Evolutionary conservation across 108 stramenopile genomes (phyloP), one percentile per base, ranked within the genome.

Genomic region (Fistulifera solaris): DNA sequence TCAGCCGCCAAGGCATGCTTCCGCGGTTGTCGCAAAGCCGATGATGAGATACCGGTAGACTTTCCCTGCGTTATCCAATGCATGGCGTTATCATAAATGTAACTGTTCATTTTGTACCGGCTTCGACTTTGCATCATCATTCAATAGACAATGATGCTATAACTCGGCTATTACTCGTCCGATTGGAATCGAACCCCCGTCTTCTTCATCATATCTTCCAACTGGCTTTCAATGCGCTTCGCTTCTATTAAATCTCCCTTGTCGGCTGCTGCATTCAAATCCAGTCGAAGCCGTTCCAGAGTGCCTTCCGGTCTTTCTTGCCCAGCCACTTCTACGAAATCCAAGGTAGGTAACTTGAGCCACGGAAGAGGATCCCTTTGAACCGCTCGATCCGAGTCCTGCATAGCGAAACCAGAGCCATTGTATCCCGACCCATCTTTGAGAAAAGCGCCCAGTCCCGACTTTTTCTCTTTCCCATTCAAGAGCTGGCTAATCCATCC

Each of bases 301-400:
- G 31, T 35, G 8, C 31, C 31, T 35, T 35, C 6, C 31, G 8
- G 3, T 35, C 8, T 35, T 43, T 66, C 17, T 66, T 83, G 85
- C 24, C 85, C 85, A 12, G 81, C 81, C 16, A 87, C 85, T 58
- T 87, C 79, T 4, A 87, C 85, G 76, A 73, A 87, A 49, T 82
- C 79, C 26, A 87, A 66, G 22, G 65, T 40, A 13, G 85, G 85
- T 42, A 87, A 60, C 55, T 76, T 76, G 46, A 87, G 54, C 85
- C 85, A 87, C 1, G 81, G 85, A 44, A 85, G 46, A n/a, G 77
- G 80, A 74, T 85, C 83, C 22, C 56, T 54, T 26, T 18, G 51
- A 12, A 40, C 40, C 52, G 48, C 59, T 11, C 48, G 42, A 39
- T 59, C 52, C 25, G 24, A 17, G 15, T 61, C 58, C 0, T 57